These are phyloP conservation scores for Otatea glauca DNA, from an alignment of 176 grass and related monocot genomes.

Conservation along the genomic window DNA sequence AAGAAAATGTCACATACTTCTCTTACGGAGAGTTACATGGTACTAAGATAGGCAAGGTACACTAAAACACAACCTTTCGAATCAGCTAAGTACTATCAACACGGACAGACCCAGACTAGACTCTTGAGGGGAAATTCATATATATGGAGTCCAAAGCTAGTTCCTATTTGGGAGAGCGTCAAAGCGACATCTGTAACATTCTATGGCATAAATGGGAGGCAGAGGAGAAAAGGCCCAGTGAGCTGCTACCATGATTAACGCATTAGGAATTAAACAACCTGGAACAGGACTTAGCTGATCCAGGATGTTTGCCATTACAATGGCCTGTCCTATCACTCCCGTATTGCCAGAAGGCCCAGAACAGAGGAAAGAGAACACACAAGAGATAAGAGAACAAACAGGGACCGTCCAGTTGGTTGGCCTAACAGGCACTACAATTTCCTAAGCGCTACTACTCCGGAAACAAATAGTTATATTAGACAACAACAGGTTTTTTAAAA, in stretches of 20 bases:
- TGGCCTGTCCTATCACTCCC: background rate
- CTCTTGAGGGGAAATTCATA: background rate
- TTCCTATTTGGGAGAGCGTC: background rate
- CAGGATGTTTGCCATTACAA: conserved; percentile 6
- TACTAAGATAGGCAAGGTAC: background rate
- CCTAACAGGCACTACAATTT: background rate
- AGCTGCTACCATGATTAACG: background rate
- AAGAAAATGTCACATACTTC: background rate
- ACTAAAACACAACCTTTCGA: background rate
- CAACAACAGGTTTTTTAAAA: no score
- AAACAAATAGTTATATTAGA: no score
- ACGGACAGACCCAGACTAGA: background rate
- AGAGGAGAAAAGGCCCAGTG: background rate
- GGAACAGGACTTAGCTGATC: conserved; percentile 16
- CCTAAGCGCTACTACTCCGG: background rate
- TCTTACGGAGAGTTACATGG: no score
- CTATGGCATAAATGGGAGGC: background rate
- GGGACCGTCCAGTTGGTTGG: background rate
- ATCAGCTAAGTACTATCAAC: background rate
- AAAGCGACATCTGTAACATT: background rate
- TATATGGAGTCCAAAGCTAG: no score
- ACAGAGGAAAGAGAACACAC: background rate
- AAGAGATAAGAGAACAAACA: background rate
- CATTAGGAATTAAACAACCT: conserved; percentile 6
- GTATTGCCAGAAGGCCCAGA: conserved; percentile 17